Percentiles rank a stretch among this genome's conserved stretches.
These are phyloP conservation scores for Botryosphaeria dothidea DNA, from an alignment of 2,329 filamentous ascomycete species.

Conservation along the genomic window DNA sequence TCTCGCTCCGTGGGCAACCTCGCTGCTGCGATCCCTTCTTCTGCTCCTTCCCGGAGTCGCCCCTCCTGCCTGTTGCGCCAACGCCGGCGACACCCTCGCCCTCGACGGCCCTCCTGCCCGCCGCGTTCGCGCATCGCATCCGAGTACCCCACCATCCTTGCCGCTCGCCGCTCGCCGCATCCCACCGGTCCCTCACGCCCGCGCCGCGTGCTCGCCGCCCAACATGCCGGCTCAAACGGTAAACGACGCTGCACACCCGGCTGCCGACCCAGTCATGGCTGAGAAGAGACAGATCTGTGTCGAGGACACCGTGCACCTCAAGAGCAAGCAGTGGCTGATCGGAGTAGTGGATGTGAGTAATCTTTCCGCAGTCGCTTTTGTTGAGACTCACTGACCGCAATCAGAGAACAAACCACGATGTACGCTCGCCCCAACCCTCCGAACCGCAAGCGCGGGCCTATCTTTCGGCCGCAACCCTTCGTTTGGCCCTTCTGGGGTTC, in stretches of 20 bases:
- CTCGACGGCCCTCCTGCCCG: slow-evolving; percentile 3
- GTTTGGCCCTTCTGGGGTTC: background rate
- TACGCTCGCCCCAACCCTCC: slow-evolving; percentile 23
- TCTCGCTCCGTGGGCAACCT: background rate
- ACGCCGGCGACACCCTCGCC: slow-evolving; percentile 2
- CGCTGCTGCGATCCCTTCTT: background rate
- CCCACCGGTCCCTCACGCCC: background rate
- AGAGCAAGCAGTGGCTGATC: slow-evolving; percentile 39
- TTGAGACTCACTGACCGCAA: slow-evolving; percentile 7
- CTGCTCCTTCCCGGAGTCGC: background rate
- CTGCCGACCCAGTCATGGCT: background rate
- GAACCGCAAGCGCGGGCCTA: background rate
- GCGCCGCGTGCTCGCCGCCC: background rate
- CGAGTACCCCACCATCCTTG: background rate
- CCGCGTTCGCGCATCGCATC: background rate
- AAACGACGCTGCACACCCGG: background rate
- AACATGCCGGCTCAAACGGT: slow-evolving; percentile 8
- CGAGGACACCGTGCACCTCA: slow-evolving; percentile 46
- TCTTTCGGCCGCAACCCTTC: background rate
- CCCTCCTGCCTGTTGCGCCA: background rate
- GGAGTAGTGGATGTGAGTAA: slow-evolving; percentile 46
- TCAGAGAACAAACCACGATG: slow-evolving; percentile 35
- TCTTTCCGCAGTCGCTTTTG: background rate
- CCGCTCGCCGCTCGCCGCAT: background rate
- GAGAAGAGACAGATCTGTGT: slow-evolving; percentile 31